Conservation (phyloP, 2,329 filamentous ascomycete genomes). For the Cladosporium sp. region DNA sequence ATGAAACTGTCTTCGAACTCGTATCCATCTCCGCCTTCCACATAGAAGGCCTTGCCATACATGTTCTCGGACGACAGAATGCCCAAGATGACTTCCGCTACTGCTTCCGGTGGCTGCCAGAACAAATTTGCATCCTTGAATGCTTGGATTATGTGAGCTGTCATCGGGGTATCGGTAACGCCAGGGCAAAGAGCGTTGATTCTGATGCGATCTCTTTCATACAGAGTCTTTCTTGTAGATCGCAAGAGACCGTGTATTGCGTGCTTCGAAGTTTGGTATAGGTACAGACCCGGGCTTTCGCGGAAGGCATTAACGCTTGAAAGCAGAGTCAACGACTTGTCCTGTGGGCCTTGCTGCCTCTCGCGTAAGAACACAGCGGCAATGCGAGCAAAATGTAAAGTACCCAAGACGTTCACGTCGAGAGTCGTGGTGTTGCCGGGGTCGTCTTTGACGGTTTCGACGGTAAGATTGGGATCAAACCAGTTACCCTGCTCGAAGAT, state of each 20-base stretch:
- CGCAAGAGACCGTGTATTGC: slow-evolving; percentile 24
- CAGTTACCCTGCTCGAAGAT: slow-evolving; percentile 40
- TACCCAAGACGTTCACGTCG: slow-evolving; percentile 46
- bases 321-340: slow-evolving; percentile 42
- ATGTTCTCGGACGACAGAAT: slow-evolving; percentile 32
- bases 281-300: slow-evolving; percentile 43
- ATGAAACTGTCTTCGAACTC: slow-evolving; percentile 43
- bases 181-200: slow-evolving; percentile 44
- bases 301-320: slow-evolving; percentile 48
- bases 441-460: slow-evolving; percentile 37
- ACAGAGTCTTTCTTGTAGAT: slow-evolving; percentile 22
- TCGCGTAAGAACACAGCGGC: slow-evolving; percentile 48
- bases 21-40: slow-evolving; percentile 42
- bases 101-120: slow-evolving; percentile 20
- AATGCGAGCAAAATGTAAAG: slow-evolving; percentile 46
- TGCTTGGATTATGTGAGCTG: slow-evolving; percentile 13
- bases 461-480: slow-evolving; percentile 41
- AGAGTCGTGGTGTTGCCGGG: slow-evolving; percentile 35
- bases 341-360: slow-evolving; percentile 27
- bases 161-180: slow-evolving; percentile 36
- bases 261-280: slow-evolving; percentile 36
- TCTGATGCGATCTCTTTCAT: slow-evolving; percentile 27
- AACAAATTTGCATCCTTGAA: slow-evolving; percentile 20
- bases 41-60: slow-evolving; percentile 41
- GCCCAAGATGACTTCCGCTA: slow-evolving; percentile 22